A percentile compares a stretch with the other conserved stretches of the same genome.
Conservation (phyloP, 805 yeast species). For the Schwanniomyces sp. region DNA sequence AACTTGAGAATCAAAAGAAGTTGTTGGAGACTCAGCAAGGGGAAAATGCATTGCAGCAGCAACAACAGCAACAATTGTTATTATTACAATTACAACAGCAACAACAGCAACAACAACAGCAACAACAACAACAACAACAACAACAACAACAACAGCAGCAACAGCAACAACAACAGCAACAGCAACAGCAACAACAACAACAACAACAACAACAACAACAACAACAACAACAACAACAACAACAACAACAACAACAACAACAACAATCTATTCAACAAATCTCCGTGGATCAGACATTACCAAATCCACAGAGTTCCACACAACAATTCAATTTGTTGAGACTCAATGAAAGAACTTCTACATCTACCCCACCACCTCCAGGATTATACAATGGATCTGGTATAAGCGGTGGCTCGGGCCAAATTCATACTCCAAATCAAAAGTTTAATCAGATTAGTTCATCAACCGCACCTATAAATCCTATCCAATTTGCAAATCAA, state of each 20-base stretch:
- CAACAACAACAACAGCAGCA: constrained; percentile 26
- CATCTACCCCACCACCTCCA: constrained; percentile 73
- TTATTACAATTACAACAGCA: constrained; percentile 37
- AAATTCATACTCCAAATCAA: background rate
- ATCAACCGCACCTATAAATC: constrained; percentile 1
- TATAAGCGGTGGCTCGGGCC: background rate
- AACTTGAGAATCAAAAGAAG: constrained; percentile 24
- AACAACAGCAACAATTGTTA: constrained; percentile 21
- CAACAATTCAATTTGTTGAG: constrained; percentile 28
- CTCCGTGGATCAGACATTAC: constrained; percentile 1
- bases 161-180: constrained; percentile 4
- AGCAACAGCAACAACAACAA: constrained; percentile 17
- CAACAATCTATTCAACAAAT: background rate
- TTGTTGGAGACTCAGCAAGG: constrained; percentile 9
- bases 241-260: constrained; percentile 3
- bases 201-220: constrained; percentile 33
- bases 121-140: constrained; percentile 32
- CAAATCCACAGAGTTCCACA: constrained; percentile 8
- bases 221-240: constrained; percentile 24
- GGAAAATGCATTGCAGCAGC: constrained; percentile 8
- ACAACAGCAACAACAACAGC: constrained; percentile 26
- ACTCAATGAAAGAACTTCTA: constrained; percentile 29
- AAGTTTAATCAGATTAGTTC: constrained; percentile 1
- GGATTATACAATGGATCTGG: constrained; percentile 49
- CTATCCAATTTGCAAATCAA: constrained; percentile 7